Conservation (phyloP, 306 rosid genomes). For the Heteromeles arbutifolia region DNA sequence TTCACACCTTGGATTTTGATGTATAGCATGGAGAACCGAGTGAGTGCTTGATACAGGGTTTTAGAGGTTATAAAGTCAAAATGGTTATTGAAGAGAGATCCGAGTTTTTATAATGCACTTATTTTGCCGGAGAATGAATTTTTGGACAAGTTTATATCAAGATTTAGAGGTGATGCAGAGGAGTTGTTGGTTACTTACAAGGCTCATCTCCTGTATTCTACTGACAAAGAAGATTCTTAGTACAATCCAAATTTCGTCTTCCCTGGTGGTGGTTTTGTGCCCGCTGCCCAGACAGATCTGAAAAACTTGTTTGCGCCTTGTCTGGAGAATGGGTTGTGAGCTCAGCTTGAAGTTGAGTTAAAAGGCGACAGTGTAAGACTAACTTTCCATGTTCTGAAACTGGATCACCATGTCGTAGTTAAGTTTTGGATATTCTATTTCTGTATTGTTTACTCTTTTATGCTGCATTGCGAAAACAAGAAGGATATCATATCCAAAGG, state of each 20-base stretch:
- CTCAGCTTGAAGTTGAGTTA: neutral
- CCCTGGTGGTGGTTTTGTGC: neutral
- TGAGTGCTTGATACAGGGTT: constrained; percentile 50
- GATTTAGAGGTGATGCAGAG: constrained; percentile 25
- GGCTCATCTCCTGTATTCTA: constrained; percentile 19
- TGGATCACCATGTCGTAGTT: neutral
- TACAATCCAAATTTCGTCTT: neutral
- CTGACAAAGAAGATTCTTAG: neutral
- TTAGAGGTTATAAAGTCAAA: constrained; percentile 29
- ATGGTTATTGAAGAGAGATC: constrained; percentile 28
- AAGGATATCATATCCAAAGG: too few relatives aligned
- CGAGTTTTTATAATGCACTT: constrained; percentile 11
- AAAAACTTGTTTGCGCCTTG: neutral
- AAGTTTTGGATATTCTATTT: neutral
- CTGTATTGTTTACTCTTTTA: neutral
- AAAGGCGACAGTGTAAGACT: neutral
- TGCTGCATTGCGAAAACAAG: neutral
- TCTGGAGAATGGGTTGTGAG: neutral
- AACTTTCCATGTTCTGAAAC: too few relatives aligned
- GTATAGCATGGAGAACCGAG: constrained; percentile 36
- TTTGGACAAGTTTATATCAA: constrained; percentile 29
- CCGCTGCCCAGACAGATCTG: neutral
- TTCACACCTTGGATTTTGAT: constrained; percentile 33
- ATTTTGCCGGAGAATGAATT: constrained; percentile 23
- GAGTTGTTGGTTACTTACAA: constrained; percentile 36